phyloP scores from a whole-genome alignment of 2,329 filamentous ascomycete species.

The Phoma herbarum region DNA sequence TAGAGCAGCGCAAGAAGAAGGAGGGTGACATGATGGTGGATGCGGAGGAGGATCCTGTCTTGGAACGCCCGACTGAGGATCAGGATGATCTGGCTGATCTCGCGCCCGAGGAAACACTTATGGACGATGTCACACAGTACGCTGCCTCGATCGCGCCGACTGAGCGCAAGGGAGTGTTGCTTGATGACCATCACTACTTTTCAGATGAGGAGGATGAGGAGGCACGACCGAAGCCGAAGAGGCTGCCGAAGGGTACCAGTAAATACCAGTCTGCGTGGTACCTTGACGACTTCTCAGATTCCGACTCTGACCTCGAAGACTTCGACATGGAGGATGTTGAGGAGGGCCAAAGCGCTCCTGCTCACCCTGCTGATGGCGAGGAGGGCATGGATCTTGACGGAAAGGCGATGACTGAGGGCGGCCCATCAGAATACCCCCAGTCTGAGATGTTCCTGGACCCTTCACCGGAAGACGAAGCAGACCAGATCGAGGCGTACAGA shows the following conservation, averaged over 20 bases:
- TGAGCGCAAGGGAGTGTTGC: conserved; percentile 79
- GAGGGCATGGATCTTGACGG: conserved; percentile 67
- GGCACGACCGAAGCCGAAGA: conserved; percentile 70
- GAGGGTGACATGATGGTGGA: conserved; percentile 75
- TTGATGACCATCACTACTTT: conserved; percentile 98
- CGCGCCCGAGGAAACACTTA: conserved; percentile 84
- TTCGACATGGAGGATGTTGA: conserved; percentile 69
- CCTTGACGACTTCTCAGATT: conserved; percentile 80
- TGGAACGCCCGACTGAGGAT: conserved; percentile 79
- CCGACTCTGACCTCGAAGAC: conserved; percentile 79
- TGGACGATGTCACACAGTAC: conserved; percentile 71
- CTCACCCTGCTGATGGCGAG: conserved; percentile 81
- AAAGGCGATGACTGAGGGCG: conserved; percentile 74
- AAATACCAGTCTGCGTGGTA: conserved; percentile 96
- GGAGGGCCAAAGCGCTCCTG: conserved; percentile 61
- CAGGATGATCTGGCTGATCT: conserved; percentile 84
- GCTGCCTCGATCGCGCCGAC: conserved; percentile 57
- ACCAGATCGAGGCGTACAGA: conserved; percentile 83
- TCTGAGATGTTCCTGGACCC: conserved; percentile 89
- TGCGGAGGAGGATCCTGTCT: conserved; percentile 61
- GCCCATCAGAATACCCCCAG: conserved; percentile 88
- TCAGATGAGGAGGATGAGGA: conserved; percentile 80
- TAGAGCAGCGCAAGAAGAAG: conserved; percentile 66
- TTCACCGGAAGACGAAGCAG: conserved; percentile 82
- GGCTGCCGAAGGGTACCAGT: conserved; percentile 88